Base-by-base conservation (phyloP, 768 basidiomycete species). In the Lactarius evosmus region DNA sequence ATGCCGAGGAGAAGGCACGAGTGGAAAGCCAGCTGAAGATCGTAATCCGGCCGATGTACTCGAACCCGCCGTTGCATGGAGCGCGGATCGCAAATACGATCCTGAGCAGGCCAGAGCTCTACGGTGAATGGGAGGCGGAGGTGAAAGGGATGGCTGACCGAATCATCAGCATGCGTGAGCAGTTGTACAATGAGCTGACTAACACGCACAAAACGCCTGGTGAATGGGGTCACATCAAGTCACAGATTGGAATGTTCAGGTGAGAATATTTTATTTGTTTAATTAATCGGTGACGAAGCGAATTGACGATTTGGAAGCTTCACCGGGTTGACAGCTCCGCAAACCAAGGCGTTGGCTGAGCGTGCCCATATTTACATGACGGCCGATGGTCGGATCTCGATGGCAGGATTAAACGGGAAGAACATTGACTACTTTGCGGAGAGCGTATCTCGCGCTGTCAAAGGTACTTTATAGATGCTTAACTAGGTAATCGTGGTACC, bases 221-320 rank as follows among this genome's bases (percentile, higher is more conserved):
- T 7, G 85, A 89, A 63, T 98, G 97, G 97, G 82, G 83, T 9
- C 96, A 98, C 75, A 92, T 98, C 76, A 93, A 91, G 77, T 87
- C 85, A 73, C 95, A 98, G 74, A 95, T 95, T 66, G 96, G 96
- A 75, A 96, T 98, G 95, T 95, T 95, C 82, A 93, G 93, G 94
- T 94, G 74, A 65, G 80, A 49, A 49, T 49, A 49, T 25, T 71
- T 33, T 25, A 22, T 30, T 41, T 33, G n/a, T n/a, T 62, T 58
- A 30, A 36, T 44, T 61, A 38, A 41, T 50, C 40, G 29, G 34
- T 34, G 52, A 34, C 54, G 46, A 58, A 59, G 52, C 49, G 41
- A 30, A 49, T 16, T 61, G 29, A 25, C 32, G 41, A 44, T 57
- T 22, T 12, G 9, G 40, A 55, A 72, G 91, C 76, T 95, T 93